phyloP scores from a whole-genome alignment of 2,329 filamentous ascomycete genomes.

The Raffaelea ambrosiae region DNA sequence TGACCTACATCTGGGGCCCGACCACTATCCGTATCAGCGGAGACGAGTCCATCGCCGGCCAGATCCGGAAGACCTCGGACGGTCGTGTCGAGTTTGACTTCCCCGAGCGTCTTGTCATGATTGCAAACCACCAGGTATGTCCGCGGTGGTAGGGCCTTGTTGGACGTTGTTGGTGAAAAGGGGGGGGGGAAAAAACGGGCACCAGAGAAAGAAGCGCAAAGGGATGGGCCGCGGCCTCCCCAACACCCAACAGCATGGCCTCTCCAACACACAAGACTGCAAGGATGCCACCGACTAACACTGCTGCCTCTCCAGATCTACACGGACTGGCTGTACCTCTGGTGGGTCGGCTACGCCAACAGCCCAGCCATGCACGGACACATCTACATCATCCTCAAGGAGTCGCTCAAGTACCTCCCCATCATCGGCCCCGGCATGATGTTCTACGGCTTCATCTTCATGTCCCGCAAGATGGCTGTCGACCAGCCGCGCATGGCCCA shows the following conservation, averaged over 20 bases:
- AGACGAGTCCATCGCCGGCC: conserved; percentile 67
- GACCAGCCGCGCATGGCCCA: conserved; percentile 70
- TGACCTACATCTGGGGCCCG: conserved; percentile 84
- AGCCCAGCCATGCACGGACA: conserved; percentile 70
- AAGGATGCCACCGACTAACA: no score
- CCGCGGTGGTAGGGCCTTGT: no score
- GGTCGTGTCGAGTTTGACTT: conserved; percentile 72
- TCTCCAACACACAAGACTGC: no score
- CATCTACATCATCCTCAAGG: conserved; percentile 84
- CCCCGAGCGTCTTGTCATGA: conserved; percentile 71
- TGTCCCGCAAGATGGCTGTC: conserved; percentile 80
- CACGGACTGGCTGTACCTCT: conserved; percentile 86
- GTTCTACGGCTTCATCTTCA: conserved; percentile 85
- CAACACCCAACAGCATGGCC: no score
- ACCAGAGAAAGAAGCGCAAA: neutral
- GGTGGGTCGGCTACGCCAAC: conserved; percentile 87
- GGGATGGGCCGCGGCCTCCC: no score
- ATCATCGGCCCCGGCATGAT: conserved; percentile 73
- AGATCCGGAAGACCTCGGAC: conserved; percentile 61
- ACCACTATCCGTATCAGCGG: conserved; percentile 77
- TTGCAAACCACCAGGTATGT: conserved; percentile 73
- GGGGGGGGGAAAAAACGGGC: neutral
- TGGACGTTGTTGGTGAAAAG: neutral
- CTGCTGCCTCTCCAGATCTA: conserved; percentile 49
- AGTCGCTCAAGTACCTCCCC: conserved; percentile 74